phyloP scores from a whole-genome alignment of 129 eudicot genomes.

The Arctium lappa region DNA sequence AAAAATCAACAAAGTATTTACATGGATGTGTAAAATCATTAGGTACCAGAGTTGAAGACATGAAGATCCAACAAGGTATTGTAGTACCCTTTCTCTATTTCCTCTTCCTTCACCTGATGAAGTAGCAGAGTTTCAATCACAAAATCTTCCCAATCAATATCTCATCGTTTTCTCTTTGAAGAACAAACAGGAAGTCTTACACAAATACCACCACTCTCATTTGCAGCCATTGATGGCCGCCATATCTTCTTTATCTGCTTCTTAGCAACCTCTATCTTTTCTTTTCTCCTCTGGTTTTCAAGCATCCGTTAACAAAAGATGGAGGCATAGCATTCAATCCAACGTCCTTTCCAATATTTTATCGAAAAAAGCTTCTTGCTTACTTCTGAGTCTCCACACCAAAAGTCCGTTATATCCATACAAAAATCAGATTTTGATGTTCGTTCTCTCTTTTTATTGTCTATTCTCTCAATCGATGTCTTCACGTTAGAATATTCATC shows the following conservation, averaged over 20 bases:
- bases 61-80: slow-evolving; percentile 62
- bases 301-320: slow-evolving; percentile 48
- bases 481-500: too few relatives aligned
- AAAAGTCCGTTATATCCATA: too few relatives aligned
- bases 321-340: slow-evolving; percentile 63
- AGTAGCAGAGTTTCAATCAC: slow-evolving; percentile 76
- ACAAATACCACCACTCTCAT: neutral
- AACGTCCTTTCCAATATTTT: slow-evolving; percentile 61
- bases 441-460: too few relatives aligned
- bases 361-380: slow-evolving; percentile 58
- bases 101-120: slow-evolving; percentile 63
- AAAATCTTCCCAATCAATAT: slow-evolving; percentile 77
- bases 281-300: slow-evolving; percentile 33
- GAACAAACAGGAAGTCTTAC: neutral
- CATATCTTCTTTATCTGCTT: slow-evolving; percentile 48
- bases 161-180: slow-evolving; percentile 35
- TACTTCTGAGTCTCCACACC: slow-evolving; percentile 31
- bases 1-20: neutral
- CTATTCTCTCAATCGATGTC: too few relatives aligned
- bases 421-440: too few relatives aligned
- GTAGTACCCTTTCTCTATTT: slow-evolving; percentile 72
- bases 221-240: slow-evolving; percentile 26
- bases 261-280: slow-evolving; percentile 62
- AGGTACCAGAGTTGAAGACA: slow-evolving; percentile 41
- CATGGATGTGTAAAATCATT: neutral